phyloP scores from a whole-genome alignment of 192 early-diverging fungal genomes.

The Coemansia sp. region DNA sequence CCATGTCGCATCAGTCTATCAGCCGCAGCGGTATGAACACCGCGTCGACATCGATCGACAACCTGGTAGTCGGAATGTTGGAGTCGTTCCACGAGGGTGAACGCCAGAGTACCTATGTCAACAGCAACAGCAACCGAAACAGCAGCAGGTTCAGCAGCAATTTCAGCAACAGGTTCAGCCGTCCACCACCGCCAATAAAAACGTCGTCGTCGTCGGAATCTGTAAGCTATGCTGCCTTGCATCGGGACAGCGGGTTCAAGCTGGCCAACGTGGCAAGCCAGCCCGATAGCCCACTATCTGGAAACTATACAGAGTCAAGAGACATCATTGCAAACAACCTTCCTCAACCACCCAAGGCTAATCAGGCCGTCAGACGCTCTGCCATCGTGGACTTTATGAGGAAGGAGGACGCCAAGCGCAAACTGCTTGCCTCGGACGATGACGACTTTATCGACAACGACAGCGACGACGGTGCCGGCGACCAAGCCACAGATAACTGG shows the following conservation, averaged over 20 bases:
- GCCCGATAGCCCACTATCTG: constrained; percentile 6
- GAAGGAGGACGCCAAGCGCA: constrained; percentile 29
- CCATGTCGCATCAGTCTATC: constrained; percentile 7
- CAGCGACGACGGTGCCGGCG: constrained; percentile 7
- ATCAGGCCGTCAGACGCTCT: background rate
- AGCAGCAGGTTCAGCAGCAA: no score
- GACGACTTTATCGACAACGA: constrained; percentile 42
- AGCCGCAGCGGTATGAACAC: background rate
- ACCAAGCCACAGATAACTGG: background rate
- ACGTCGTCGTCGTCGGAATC: background rate
- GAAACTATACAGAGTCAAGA: background rate
- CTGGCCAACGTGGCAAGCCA: constrained; percentile 9
- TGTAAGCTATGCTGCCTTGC: background rate
- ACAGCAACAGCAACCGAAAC: background rate
- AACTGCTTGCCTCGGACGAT: constrained; percentile 14
- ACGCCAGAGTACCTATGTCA: background rate
- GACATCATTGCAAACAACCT: background rate
- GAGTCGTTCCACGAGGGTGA: constrained; percentile 17
- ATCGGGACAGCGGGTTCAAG: constrained; percentile 3
- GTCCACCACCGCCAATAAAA: background rate
- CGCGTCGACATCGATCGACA: constrained; percentile 25
- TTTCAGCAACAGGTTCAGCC: background rate
- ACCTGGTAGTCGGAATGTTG: constrained; percentile 30
- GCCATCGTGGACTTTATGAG: constrained; percentile 10
- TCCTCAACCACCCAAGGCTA: background rate